Percentiles rank a stretch among this genome's conserved stretches.
phyloP scores from a whole-genome alignment of 441 rosid species.

The Bocquillonia castaneifolia region DNA sequence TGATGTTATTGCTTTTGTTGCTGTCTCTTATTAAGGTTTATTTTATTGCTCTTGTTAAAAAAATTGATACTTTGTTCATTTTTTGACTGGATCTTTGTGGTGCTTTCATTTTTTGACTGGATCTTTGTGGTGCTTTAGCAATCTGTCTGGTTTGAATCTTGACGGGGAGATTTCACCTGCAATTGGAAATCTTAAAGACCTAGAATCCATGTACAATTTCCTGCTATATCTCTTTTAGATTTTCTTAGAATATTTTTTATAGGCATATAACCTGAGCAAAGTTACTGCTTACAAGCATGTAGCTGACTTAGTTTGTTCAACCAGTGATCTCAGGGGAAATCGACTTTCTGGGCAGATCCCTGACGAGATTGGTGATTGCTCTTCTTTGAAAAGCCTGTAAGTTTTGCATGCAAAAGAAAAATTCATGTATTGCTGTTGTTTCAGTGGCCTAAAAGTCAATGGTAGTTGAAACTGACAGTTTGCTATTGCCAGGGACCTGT shows the following conservation, averaged over 20 bases:
- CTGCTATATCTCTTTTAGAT: not conserved
- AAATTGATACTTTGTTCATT: not conserved
- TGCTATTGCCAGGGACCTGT: constrained; percentile 58
- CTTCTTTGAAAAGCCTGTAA: constrained; percentile 68
- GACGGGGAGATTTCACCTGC: constrained; percentile 88
- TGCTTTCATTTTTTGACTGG: constrained; percentile 20
- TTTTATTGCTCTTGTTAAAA: no score
- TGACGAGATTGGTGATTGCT: constrained; percentile 90
- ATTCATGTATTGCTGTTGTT: not conserved
- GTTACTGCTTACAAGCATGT: not conserved
- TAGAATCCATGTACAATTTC: constrained; percentile 51
- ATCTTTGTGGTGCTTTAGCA: constrained; percentile 39
- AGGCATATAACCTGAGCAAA: not conserved
- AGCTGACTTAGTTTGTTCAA: constrained; percentile 3
- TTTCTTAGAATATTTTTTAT: not conserved
- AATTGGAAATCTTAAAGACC: constrained; percentile 69
- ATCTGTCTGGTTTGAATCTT: constrained; percentile 80
- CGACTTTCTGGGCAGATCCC: constrained; percentile 84
- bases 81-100: constrained; percentile 12
- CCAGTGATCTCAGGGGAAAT: constrained; percentile 72
- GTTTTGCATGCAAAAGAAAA: constrained; percentile 18
- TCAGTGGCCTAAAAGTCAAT: not conserved
- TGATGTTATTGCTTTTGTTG: not conserved
- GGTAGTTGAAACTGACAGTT: constrained; percentile 16
- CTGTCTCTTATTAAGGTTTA: not conserved